Evolutionary conservation across 2,329 filamentous ascomycete genomes (phyloP).

Genomic region (Seiridium cupressi): DNA sequence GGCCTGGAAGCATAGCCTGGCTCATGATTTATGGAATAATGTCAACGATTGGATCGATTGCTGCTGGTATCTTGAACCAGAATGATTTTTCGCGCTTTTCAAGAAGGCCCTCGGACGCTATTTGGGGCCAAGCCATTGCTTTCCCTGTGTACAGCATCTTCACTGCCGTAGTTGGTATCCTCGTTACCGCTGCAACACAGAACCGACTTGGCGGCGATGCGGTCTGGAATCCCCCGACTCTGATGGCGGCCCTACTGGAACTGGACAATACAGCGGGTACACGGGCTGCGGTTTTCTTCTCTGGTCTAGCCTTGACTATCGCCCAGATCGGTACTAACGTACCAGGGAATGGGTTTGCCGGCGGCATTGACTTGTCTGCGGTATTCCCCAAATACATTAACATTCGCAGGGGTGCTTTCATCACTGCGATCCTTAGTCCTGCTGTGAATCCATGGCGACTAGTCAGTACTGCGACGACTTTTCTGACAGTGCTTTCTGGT

Average conservation of each 20-base stretch:
- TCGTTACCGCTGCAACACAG: conserved; percentile 26
- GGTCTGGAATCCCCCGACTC: background rate
- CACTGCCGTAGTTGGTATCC: conserved; percentile 24
- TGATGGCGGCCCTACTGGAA: conserved; percentile 20
- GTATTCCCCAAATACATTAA: conserved; percentile 5
- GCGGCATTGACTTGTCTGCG: conserved; percentile 2
- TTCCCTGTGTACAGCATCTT: conserved; percentile 19
- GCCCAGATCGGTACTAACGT: conserved; percentile 25
- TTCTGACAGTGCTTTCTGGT: conserved; percentile 1
- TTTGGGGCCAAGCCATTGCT: conserved; percentile 21
- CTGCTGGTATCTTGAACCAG: conserved; percentile 28
- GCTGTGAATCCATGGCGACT: conserved; percentile 8
- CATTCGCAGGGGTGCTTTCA: background rate
- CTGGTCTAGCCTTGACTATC: conserved; percentile 20
- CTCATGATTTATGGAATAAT: conserved; percentile 26
- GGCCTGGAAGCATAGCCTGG: conserved; percentile 15
- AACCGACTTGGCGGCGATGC: conserved; percentile 14
- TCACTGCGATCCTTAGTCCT: conserved; percentile 3
- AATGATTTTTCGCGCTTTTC: conserved; percentile 29
- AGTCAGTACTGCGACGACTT: conserved; percentile 2
- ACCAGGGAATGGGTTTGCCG: conserved; percentile 21
- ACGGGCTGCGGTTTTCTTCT: conserved; percentile 14
- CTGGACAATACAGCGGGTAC: conserved; percentile 18
- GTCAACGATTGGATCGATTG: conserved; percentile 27
- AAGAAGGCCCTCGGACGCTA: conserved; percentile 17